Evolutionary conservation across 306 rosid genomes (phyloP).

Genomic region (Coriaria nepalensis): DNA sequence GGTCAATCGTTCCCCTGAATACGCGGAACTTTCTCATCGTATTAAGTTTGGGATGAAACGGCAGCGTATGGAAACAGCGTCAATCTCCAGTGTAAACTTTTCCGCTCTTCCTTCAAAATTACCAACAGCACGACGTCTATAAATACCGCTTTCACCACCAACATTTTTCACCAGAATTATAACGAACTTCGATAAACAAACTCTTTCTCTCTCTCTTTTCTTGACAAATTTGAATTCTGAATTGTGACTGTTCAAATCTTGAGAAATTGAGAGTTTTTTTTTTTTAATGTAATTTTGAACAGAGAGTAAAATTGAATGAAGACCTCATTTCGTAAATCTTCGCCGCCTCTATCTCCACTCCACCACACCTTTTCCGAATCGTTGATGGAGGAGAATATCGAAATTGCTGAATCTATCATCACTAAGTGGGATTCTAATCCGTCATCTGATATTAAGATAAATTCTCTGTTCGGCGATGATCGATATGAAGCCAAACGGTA

Average conservation of each 20-base stretch:
- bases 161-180: too few relatives aligned
- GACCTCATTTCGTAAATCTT: constrained; percentile 18
- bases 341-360: constrained; percentile 6
- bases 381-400: constrained; percentile 29
- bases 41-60: too few relatives aligned
- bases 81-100: too few relatives aligned
- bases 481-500: constrained; percentile 33
- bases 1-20: too few relatives aligned
- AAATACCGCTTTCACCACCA: neutral
- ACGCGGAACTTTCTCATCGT: too few relatives aligned
- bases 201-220: neutral
- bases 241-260: too few relatives aligned
- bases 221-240: too few relatives aligned
- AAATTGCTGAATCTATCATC: constrained; percentile 28
- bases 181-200: neutral
- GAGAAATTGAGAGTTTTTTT: too few relatives aligned
- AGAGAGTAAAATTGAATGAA: constrained; percentile 19
- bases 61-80: too few relatives aligned
- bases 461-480: constrained; percentile 24
- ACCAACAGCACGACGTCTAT: neutral
- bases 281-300: too few relatives aligned
- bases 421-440: constrained; percentile 21
- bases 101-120: too few relatives aligned
- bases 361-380: constrained; percentile 24
- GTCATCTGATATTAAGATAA: neutral